Evolutionary conservation across 306 rosid genomes (phyloP).

Genomic region (Quercus glauca): DNA sequence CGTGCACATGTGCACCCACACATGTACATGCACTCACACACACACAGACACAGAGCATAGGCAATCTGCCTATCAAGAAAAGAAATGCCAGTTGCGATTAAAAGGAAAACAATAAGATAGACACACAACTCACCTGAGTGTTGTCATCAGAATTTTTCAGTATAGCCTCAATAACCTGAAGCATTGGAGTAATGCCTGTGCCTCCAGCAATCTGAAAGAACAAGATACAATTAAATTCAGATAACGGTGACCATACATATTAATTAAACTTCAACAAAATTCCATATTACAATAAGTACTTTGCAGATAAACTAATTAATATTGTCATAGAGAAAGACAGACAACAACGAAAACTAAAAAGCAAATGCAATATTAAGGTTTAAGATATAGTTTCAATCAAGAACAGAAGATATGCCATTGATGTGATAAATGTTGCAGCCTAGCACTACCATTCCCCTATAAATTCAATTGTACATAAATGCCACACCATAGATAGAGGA

Average conservation of each 20-base stretch:
- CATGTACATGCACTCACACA: not conserved
- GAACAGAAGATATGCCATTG: slow-evolving; percentile 8
- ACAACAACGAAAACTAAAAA: not conserved
- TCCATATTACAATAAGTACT: not conserved
- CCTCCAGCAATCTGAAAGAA: slow-evolving; percentile 88
- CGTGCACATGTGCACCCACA: no score
- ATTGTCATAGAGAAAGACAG: not conserved
- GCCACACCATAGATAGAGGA: not conserved
- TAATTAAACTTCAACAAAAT: not conserved
- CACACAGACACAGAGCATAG: not conserved
- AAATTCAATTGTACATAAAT: not conserved
- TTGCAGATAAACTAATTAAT: not conserved
- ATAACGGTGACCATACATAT: not conserved
- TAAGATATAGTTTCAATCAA: not conserved
- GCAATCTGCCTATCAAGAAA: slow-evolving; percentile 8
- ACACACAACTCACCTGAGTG: slow-evolving; percentile 64
- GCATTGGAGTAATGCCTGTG: slow-evolving; percentile 96
- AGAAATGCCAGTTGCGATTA: not conserved
- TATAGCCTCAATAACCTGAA: slow-evolving; percentile 93
- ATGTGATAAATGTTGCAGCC: slow-evolving; percentile 1
- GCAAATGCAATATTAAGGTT: not conserved
- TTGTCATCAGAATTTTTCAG: slow-evolving; percentile 88
- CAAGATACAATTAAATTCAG: slow-evolving; percentile 17
- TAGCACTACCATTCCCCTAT: slow-evolving; percentile 9
- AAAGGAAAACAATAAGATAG: slow-evolving; percentile 8